Evolutionary conservation across 306 rosid genomes (phyloP), one percentile per base, ranked within the genome.

Genomic region (Dicorynia guianensis): DNA sequence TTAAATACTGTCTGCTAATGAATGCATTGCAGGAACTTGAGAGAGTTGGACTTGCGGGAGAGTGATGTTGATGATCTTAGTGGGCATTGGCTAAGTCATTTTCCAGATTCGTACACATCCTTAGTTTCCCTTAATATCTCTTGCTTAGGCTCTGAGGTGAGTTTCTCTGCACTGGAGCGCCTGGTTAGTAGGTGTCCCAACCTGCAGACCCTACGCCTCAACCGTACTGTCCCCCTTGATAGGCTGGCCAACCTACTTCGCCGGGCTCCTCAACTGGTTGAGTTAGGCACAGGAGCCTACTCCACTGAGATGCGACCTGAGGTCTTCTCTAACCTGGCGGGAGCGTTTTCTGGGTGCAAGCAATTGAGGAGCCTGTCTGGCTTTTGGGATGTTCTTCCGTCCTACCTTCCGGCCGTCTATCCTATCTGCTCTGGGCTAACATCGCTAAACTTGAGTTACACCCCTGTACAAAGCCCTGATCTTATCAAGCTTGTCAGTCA

Each of bases 81-180:
- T 79, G 95, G 95, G 70, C 92, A 85, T 81, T 88, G 92, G 92
- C 86, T 88, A 33, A 83, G 86, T 71, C 86, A 81, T 71, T 88
- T 88, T 79, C 92, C 90, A 43, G 92, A 88, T 79, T 47, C 80
- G 2, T 85, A 85, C 74, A 85, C 90, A 0, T 88, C 92, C 17
- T 72, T 88, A 6, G 88, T 85, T 34, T 88, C 92, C 47, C 92
- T 88, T 33, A 83, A 88, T 73, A 81, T 88, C 63, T 68, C 86
- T 20, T 85, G 85, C 76, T 73, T 88, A 52, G 76, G 8, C 11
- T 83, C 88, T 18, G 92, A 88, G 78, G 83, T 85, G 74, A 85
- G 79, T 81, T 76, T 83, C 68, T 61, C 90, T 47, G 81, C 88
- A 12, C 71, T 88, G 63, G 92, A 88, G 74, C 90, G 90, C 64